A percentile compares a stretch with the other conserved stretches of the same genome.
Conservation (phyloP, 352 stramenopile genomes). For the Blastocystis hominis region DNA sequence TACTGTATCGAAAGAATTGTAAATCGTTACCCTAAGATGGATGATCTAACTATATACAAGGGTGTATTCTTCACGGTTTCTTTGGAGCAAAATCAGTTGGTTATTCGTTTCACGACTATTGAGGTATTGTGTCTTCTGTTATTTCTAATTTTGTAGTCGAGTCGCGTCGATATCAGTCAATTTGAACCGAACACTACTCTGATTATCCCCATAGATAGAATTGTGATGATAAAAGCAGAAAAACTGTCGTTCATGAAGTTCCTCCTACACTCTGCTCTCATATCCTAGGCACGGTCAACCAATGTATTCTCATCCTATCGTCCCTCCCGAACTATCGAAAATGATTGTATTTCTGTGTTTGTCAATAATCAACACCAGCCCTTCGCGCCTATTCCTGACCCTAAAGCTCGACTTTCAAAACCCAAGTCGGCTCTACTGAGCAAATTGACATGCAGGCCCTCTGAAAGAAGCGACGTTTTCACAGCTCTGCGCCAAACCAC, state of each 20-base stretch:
- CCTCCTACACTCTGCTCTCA: not conserved
- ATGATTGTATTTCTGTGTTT: too few relatives aligned
- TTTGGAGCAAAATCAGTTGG: not conserved
- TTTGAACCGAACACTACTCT: not conserved
- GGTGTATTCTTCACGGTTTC: not conserved
- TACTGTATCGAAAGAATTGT: not conserved
- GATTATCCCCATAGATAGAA: not conserved
- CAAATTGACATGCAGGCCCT: too few relatives aligned
- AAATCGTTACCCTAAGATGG: not conserved
- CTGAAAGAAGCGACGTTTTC: too few relatives aligned
- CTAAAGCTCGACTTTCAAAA: too few relatives aligned
- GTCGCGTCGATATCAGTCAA: not conserved
- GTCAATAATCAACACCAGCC: too few relatives aligned
- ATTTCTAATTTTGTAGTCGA: not conserved
- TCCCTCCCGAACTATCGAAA: too few relatives aligned
- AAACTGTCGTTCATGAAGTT: not conserved
- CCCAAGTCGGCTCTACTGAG: too few relatives aligned
- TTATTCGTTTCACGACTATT: not conserved
- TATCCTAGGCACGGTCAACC: too few relatives aligned
- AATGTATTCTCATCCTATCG: too few relatives aligned
- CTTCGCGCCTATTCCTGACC: too few relatives aligned
- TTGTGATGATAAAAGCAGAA: not conserved
- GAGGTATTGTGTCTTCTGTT: not conserved
- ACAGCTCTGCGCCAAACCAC: too few relatives aligned
- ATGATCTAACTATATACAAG: slow-evolving; percentile 34